Base-by-base conservation (phyloP, 2,329 filamentous ascomycete species). In the Alternaria sp. region DNA sequence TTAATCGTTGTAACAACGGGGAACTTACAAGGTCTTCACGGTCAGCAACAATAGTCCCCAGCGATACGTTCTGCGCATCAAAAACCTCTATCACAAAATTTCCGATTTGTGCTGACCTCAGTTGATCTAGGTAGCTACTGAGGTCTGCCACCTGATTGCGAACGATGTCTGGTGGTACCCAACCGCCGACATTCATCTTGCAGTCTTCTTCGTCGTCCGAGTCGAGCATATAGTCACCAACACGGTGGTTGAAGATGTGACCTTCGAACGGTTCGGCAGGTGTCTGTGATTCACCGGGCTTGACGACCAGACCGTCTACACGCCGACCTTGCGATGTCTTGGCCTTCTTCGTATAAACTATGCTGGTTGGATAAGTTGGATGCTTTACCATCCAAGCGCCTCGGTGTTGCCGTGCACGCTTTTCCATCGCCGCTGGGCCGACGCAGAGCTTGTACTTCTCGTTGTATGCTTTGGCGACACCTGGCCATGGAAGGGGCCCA, bases 381-480 rank as follows among this genome's bases (percentile, higher is more conserved):
- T 58, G 52, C 10, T 49, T 49, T 22, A 4, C 44, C 28, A 64
- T 25, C 61, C 57, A 64, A 12, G 38, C 40, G 4, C 41, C 9
- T 38, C 62, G 50, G 27, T 62, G 55, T 44, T 62, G 46, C 8
- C 62, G 46, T 10, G 20, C 59, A 6, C 64, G 62, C 51, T 68
- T 68, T 18, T 65, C 59, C 45, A 64, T 61, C 0, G 64, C 60
- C 14, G 65, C 59, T 57, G 49, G 30, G 22, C 41, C 43, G 7
- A 57, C 28, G 12, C 49, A 43, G n/a, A 48, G 27, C 10, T 54
- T 25, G 16, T 62, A 62, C 45, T 45, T 53, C 48, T 61, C 9
- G n/a, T 58, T 65, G 43, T 65, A 68, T 11, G 56, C 32, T 32
- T 52, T 36, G 10, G 59, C 60, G 5, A 67, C 64, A 3, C 22